A percentile compares a stretch with the other conserved stretches of the same genome.
phyloP scores from a whole-genome alignment of 495 filamentous ascomycete genomes.

The Neurospora sp. region DNA sequence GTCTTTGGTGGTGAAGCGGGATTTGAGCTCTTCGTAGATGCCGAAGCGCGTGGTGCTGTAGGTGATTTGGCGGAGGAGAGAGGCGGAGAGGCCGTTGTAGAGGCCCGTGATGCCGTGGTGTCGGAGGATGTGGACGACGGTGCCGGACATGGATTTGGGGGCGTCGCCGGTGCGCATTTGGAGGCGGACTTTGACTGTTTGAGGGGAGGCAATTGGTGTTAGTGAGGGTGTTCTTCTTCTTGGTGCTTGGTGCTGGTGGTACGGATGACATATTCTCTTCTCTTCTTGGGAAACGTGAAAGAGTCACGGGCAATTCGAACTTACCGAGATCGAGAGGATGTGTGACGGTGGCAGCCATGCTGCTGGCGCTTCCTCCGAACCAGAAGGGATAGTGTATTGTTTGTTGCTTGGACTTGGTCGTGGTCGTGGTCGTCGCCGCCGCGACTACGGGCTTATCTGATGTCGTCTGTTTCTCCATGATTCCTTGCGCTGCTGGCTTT shows the following conservation, averaged over 20 bases:
- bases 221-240: too few species aligned
- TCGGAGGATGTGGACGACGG: slow-evolving; percentile 65
- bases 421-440: slow-evolving; percentile 7
- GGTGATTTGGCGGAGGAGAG: slow-evolving; percentile 81
- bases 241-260: too few species aligned
- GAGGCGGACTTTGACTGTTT: slow-evolving; percentile 55
- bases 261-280: slow-evolving; percentile 20
- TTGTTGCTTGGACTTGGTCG: slow-evolving; percentile 31
- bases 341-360: slow-evolving; percentile 79
- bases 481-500: neutral
- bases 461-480: neutral
- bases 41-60: slow-evolving; percentile 92
- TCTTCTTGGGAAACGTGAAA: slow-evolving; percentile 32
- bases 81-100: slow-evolving; percentile 83
- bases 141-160: slow-evolving; percentile 67
- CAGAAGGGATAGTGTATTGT: slow-evolving; percentile 70
- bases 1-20: slow-evolving; percentile 34
- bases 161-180: slow-evolving; percentile 66
- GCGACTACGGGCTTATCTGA: slow-evolving; percentile 1
- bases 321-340: slow-evolving; percentile 80
- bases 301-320: slow-evolving; percentile 17
- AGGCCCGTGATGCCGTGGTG: slow-evolving; percentile 58
- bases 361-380: slow-evolving; percentile 89
- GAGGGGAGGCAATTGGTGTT: neutral
- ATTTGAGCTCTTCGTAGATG: slow-evolving; percentile 87